Percentiles rank a stretch among this genome's conserved stretches.
These are phyloP conservation scores for Calocybe cyanea DNA, from an alignment of 768 basidiomycete genomes.

Conservation along the genomic window DNA sequence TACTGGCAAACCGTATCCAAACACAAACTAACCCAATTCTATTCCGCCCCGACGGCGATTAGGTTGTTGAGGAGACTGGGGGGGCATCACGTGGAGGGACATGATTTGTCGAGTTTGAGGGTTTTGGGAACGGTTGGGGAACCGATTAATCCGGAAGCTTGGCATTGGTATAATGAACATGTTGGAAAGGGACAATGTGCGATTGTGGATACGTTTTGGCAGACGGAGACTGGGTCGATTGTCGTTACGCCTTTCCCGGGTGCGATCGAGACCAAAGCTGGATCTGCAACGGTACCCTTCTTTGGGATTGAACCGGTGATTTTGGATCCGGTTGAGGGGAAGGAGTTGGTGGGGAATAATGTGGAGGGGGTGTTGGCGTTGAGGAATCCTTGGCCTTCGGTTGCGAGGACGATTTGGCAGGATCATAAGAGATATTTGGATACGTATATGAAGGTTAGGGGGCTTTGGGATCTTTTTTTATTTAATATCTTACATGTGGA, in stretches of 20 bases:
- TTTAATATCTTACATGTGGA: background rate
- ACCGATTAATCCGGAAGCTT: conserved; percentile 98
- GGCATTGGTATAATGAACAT: conserved; percentile 98
- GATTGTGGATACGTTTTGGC: conserved; percentile 95
- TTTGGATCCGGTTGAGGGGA: conserved; percentile 78
- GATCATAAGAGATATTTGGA: conserved; percentile 82
- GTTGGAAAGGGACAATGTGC: conserved; percentile 88
- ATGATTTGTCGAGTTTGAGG: conserved; percentile 80
- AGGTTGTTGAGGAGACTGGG: conserved; percentile 81
- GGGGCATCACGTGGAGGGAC: conserved; percentile 74
- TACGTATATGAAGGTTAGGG: conserved; percentile 46
- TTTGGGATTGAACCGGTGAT: conserved; percentile 90
- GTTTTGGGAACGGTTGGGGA: conserved; percentile 94
- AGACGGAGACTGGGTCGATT: conserved; percentile 97
- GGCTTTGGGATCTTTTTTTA: background rate
- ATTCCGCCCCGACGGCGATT: conserved; percentile 93
- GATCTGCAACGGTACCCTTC: conserved; percentile 96
- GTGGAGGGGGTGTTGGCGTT: conserved; percentile 91
- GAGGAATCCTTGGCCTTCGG: conserved; percentile 89
- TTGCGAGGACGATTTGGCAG: conserved; percentile 87
- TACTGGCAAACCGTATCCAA: conserved; percentile 97
- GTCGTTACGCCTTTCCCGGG: conserved; percentile 95
- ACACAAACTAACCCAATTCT: conserved; percentile 94
- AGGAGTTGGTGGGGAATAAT: conserved; percentile 72
- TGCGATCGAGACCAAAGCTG: conserved; percentile 93